Base-by-base conservation (phyloP, 2,329 filamentous ascomycete species). In the Aureobasidium sp. region DNA sequence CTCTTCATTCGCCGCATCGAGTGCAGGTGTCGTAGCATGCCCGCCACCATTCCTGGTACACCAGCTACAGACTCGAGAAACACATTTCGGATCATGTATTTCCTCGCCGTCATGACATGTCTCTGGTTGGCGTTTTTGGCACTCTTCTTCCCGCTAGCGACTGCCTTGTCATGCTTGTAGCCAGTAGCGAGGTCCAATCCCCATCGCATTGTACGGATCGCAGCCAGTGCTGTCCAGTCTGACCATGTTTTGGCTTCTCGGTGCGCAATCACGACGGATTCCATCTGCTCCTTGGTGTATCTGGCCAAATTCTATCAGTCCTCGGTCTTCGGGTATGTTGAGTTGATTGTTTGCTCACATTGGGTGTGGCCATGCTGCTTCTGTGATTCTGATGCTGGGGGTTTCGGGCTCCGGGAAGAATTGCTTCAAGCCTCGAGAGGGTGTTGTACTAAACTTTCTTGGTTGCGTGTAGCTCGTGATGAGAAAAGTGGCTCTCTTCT, bases 41-140 rank as follows among this genome's bases (percentile, higher is more conserved):
- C 96, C 0, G 92, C 96, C 0, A 98, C 95, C 94, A 98, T 98
- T 10, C 96, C 96, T 0, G 96, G 96, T 0, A 98, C 96, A 40
- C 94, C 96, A 16, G 96, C 96, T 45, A 99, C 93, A 56, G 91
- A 95, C 79, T 99, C 96, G 40, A 99, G 87, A 79, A 99, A 99
- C 71, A 99, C 88, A 75, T 97, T 95, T 9, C 95, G 88, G 56
- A 93, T 88, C 72, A 98, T 85, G 91, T 96, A 99, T 81, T 98
- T 96, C 7, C 90, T 84, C 77, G 97, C 95, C 0, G 89, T 96
- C 84, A 93, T 93, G 40, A 78, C 77, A 73, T 88, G 97, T 73
- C 76, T 90, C 81, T 84, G 87, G 74, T 65, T 87, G 0, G 87
- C 90, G 10, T 88, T 87, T 67, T 75, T 76, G 51, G 66, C 59